phyloP scores from a whole-genome alignment of 1,139 yeast genomes.

The Suhomyces bribrorum region DNA sequence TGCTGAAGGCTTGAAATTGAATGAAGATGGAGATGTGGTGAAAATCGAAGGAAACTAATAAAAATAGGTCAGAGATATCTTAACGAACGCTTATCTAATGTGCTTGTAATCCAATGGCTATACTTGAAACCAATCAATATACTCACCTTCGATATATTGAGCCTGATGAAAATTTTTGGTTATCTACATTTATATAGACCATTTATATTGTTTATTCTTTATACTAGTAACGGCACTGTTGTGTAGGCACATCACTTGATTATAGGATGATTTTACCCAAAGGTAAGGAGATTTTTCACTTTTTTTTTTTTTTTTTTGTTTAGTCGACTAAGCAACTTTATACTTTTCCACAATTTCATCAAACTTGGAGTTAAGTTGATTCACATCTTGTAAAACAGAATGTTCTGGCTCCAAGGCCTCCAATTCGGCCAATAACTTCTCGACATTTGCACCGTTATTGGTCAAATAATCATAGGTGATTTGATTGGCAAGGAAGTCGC shows the following conservation, averaged over 20 bases:
- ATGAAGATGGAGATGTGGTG: constrained; percentile 45
- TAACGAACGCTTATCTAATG: too few relatives aligned
- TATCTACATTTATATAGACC: neutral
- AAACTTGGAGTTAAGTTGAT: constrained; percentile 55
- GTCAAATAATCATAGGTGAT: constrained; percentile 54
- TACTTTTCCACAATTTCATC: constrained; percentile 61
- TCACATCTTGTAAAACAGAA: constrained; percentile 50
- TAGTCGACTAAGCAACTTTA: constrained; percentile 18
- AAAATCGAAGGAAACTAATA: constrained; percentile 22
- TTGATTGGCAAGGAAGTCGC: constrained; percentile 60
- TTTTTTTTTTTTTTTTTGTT: constrained; percentile 6
- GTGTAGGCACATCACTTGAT: neutral
- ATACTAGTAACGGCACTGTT: neutral
- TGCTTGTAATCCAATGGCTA: too few relatives aligned
- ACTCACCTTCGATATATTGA: too few relatives aligned
- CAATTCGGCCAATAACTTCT: constrained; percentile 43
- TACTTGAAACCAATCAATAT: too few relatives aligned
- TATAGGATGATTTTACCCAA: too few relatives aligned
- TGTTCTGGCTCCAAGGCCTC: constrained; percentile 48
- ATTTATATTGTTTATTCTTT: neutral
- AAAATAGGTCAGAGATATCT: too few relatives aligned
- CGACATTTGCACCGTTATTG: constrained; percentile 46
- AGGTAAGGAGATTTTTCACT: too few relatives aligned
- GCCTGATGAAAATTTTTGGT: too few relatives aligned
- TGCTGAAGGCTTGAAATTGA: constrained; percentile 51